These are phyloP conservation scores for Byssoonygena ceratinophila DNA, from an alignment of 2,329 filamentous ascomycete species.

Conservation along the genomic window DNA sequence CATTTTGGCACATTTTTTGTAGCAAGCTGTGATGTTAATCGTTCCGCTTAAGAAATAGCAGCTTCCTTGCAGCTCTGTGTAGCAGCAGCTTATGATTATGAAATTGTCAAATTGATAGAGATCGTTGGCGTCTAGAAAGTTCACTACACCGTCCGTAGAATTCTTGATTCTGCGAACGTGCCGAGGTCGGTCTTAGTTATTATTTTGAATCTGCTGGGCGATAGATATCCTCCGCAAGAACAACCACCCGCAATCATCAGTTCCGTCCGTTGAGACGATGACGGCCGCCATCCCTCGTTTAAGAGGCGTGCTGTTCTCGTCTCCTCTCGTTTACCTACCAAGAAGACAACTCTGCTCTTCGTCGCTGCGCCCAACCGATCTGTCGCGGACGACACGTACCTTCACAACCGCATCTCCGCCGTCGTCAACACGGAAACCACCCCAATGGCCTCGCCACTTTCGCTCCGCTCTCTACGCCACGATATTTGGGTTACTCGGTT, in stretches of 20 bases:
- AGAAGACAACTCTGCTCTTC: neutral
- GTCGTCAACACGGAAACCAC: slow-evolving; percentile 17
- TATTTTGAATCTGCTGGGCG: too few relatives aligned
- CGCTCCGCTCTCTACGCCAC: slow-evolving; percentile 25
- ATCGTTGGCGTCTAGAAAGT: too few relatives aligned
- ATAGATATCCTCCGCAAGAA: too few relatives aligned
- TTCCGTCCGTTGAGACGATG: neutral
- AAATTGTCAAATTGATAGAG: too few relatives aligned
- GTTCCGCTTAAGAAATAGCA: neutral
- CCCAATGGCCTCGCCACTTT: slow-evolving; percentile 28
- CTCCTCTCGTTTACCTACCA: neutral
- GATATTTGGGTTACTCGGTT: slow-evolving; percentile 28
- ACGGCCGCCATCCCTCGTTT: slow-evolving; percentile 2
- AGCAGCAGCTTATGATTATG: too few relatives aligned
- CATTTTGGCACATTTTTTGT: neutral
- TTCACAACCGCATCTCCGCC: slow-evolving; percentile 6
- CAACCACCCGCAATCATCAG: neutral
- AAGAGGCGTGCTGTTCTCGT: neutral
- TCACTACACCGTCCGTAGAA: too few relatives aligned
- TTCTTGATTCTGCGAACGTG: too few relatives aligned
- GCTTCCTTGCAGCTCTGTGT: too few relatives aligned
- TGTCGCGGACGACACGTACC: neutral
- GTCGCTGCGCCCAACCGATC: neutral
- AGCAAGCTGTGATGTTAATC: neutral
- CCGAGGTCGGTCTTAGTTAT: too few relatives aligned